Conservation (phyloP, 257 asterid species). For the Lithospermum erythrorhizon region DNA sequence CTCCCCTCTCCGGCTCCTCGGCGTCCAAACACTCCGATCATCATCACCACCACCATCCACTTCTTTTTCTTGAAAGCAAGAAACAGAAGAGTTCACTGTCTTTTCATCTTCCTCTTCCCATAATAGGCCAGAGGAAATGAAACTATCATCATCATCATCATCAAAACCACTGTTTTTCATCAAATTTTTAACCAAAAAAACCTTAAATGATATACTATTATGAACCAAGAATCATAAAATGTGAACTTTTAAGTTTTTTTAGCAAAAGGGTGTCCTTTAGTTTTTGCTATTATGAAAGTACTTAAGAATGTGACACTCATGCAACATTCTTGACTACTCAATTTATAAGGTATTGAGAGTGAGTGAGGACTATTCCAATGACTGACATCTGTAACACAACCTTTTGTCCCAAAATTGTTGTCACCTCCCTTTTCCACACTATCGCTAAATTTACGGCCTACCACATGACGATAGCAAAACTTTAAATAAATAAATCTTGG, state of each 20-base stretch:
- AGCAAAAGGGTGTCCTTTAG: background rate
- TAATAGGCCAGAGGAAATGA: background rate
- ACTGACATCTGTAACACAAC: background rate
- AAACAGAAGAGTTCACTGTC: background rate
- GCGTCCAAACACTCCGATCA: background rate
- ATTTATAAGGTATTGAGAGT: background rate
- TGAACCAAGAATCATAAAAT: background rate
- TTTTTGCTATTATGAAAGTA: background rate
- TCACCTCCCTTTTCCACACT: too few species aligned
- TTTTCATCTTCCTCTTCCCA: background rate
- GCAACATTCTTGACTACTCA: background rate
- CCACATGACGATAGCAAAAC: background rate
- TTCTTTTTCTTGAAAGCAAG: background rate
- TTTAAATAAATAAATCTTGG: too few species aligned
- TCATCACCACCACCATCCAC: background rate
- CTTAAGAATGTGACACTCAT: background rate
- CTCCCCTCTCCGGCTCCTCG: background rate
- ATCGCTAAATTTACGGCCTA: background rate
- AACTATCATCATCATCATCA: background rate
- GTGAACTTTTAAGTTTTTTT: background rate
- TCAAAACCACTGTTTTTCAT: background rate
- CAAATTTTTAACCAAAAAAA: background rate
- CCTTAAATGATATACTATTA: background rate
- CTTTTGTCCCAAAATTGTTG: too few species aligned
- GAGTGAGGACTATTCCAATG: background rate